Evolutionary conservation across 352 stramenopile genomes (phyloP).

Genomic region (Hyphochytrium catenoides): DNA sequence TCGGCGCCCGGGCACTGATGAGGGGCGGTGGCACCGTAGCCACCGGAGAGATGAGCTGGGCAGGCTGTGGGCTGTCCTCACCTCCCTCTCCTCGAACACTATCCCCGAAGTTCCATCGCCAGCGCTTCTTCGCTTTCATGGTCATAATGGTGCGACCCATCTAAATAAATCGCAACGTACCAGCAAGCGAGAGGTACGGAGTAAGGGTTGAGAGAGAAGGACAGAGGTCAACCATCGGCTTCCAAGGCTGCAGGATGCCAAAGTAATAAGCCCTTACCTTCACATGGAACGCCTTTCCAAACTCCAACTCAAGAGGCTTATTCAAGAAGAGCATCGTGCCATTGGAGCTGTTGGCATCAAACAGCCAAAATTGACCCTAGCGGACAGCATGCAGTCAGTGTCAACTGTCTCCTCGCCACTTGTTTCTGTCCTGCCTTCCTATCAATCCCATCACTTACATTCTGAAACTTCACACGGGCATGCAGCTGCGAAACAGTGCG

Average conservation of each 20-base stretch:
- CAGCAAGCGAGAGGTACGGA: too few relatives aligned
- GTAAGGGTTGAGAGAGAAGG: too few relatives aligned
- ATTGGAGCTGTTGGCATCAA: conserved; percentile 45
- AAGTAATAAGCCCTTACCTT: too few relatives aligned
- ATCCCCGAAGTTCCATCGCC: conserved; percentile 43
- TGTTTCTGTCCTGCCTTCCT: too few relatives aligned
- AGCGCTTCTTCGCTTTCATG: conserved; percentile 52
- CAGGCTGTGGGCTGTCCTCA: too few relatives aligned
- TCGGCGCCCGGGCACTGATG: too few relatives aligned
- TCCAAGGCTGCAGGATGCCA: too few relatives aligned
- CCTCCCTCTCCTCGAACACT: too few relatives aligned
- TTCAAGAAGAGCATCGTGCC: conserved; percentile 58
- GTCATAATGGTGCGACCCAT: conserved; percentile 55
- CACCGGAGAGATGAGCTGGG: too few relatives aligned
- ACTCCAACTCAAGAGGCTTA: conserved; percentile 43
- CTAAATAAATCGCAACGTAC: too few relatives aligned
- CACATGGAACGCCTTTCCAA: conserved; percentile 49
- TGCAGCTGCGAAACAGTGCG: conserved; percentile 57
- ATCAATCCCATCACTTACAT: conserved; percentile 32
- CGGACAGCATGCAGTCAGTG: conserved; percentile 1
- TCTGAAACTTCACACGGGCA: conserved; percentile 46
- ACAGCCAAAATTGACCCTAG: conserved; percentile 44
- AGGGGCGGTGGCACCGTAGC: too few relatives aligned
- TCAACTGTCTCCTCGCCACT: background rate
- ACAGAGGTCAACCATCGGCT: too few relatives aligned